Evolutionary conservation across 2,329 filamentous ascomycete species (phyloP).

Genomic region (Sporothrix brasiliensis): DNA sequence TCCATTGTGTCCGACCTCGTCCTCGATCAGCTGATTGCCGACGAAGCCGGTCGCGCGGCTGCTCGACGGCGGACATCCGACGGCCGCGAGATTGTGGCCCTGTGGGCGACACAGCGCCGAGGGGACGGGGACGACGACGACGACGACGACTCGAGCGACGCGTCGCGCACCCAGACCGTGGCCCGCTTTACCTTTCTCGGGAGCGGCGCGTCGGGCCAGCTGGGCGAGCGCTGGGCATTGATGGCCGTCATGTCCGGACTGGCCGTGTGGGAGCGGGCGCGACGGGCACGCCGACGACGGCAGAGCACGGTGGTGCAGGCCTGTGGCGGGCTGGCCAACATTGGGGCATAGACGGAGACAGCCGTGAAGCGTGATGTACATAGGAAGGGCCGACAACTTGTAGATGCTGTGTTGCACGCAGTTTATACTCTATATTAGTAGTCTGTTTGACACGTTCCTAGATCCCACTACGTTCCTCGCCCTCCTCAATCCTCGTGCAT

Average conservation of each 20-base stretch:
- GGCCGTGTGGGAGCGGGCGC: slow-evolving; percentile 39
- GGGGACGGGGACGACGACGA: not conserved
- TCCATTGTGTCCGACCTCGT: not conserved
- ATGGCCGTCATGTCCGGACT: slow-evolving; percentile 48
- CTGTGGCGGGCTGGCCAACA: slow-evolving; percentile 25
- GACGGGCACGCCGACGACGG: slow-evolving; percentile 26
- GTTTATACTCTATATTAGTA: no score
- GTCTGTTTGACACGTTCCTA: no score
- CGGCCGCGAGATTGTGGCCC: slow-evolving; percentile 29
- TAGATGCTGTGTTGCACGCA: no score
- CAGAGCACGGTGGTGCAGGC: slow-evolving; percentile 27
- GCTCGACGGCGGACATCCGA: slow-evolving; percentile 22
- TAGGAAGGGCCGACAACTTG: no score
- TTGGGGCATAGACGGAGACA: slow-evolving; percentile 3
- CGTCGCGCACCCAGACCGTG: slow-evolving; percentile 33
- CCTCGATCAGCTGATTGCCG: slow-evolving; percentile 21
- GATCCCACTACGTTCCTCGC: no score
- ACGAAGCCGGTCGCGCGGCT: slow-evolving; percentile 20
- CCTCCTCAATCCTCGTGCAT: slow-evolving; percentile 39
- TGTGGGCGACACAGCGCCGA: not conserved
- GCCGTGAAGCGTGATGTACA: no score
- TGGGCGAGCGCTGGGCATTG: slow-evolving; percentile 49
- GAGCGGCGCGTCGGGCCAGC: slow-evolving; percentile 44
- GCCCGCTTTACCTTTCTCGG: slow-evolving; percentile 47
- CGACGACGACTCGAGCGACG: not conserved